Conservation (phyloP, 352 stramenopile species). For the Phytopythium boreale region DNA sequence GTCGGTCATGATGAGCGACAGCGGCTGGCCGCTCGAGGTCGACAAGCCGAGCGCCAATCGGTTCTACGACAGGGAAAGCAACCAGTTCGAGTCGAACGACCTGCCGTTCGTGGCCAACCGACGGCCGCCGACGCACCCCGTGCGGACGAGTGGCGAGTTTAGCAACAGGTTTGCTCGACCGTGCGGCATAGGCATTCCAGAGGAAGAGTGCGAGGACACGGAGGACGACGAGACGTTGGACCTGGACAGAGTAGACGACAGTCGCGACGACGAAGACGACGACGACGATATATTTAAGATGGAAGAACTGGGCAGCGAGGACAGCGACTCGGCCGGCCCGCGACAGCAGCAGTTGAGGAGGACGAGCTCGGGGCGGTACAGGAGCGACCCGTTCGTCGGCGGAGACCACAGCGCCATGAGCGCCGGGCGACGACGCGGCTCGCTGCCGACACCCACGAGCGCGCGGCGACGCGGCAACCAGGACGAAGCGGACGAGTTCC, state of each 20-base stretch:
- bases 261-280: conserved; percentile 20
- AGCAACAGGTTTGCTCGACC: conserved; percentile 10
- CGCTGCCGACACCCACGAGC: conserved; percentile 8
- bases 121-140: not conserved
- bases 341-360: not conserved
- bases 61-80: conserved; percentile 5
- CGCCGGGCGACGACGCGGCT: conserved; percentile 14
- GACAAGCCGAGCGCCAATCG: conserved; percentile 13
- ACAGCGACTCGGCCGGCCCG: conserved; percentile 11
- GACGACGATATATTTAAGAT: conserved; percentile 78
- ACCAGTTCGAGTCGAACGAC: conserved; percentile 5
- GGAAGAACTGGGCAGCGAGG: conserved; percentile 36
- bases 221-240: conserved; percentile 40
- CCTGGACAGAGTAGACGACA: conserved; percentile 12
- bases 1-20: conserved; percentile 35
- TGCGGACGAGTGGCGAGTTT: conserved; percentile 10
- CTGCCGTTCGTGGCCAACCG: conserved; percentile 3
- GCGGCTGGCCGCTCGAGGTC: conserved; percentile 22
- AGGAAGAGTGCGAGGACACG: conserved; percentile 34
- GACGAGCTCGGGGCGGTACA: conserved; percentile 21
- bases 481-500: conserved; percentile 21
- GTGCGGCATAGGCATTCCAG: conserved; percentile 20
- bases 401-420: conserved; percentile 9
- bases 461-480: conserved; percentile 22
- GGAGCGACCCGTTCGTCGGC: conserved; percentile 7